phyloP scores from a whole-genome alignment of 179 eudicot species.

The Carnegiea gigantea region DNA sequence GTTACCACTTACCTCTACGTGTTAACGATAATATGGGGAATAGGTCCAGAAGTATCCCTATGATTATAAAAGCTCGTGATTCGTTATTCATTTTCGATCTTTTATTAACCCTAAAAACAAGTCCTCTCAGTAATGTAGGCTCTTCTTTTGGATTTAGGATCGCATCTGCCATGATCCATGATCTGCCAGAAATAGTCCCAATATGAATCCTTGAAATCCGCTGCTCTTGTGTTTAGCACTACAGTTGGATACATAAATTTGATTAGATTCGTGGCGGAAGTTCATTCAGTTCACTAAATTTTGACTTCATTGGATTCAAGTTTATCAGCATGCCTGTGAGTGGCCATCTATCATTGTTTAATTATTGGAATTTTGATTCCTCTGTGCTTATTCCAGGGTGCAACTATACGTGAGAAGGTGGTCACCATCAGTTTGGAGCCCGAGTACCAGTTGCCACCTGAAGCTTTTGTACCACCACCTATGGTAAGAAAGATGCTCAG shows the following conservation, averaged over 20 bases:
- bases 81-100: neutral
- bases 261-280: too few relatives aligned
- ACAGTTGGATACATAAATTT: neutral
- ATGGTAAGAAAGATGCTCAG: constrained; percentile 42
- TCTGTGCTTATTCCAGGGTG: constrained; percentile 54
- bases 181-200: neutral
- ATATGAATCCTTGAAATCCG: neutral
- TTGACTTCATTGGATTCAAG: neutral
- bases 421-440: constrained; percentile 62
- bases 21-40: too few relatives aligned
- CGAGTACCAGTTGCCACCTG: constrained; percentile 71
- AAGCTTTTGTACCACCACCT: constrained; percentile 47
- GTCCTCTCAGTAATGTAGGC: too few relatives aligned
- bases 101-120: too few relatives aligned
- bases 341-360: neutral
- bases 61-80: neutral
- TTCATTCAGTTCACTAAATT: too few relatives aligned
- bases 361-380: neutral
- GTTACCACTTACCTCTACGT: neutral
- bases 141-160: too few relatives aligned
- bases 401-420: constrained; percentile 68
- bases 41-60: neutral
- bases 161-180: too few relatives aligned
- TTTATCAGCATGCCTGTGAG: neutral
- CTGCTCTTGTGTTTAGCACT: neutral